phyloP scores from a whole-genome alignment of 2,329 filamentous ascomycete genomes.

The Fusarium staphyleae region DNA sequence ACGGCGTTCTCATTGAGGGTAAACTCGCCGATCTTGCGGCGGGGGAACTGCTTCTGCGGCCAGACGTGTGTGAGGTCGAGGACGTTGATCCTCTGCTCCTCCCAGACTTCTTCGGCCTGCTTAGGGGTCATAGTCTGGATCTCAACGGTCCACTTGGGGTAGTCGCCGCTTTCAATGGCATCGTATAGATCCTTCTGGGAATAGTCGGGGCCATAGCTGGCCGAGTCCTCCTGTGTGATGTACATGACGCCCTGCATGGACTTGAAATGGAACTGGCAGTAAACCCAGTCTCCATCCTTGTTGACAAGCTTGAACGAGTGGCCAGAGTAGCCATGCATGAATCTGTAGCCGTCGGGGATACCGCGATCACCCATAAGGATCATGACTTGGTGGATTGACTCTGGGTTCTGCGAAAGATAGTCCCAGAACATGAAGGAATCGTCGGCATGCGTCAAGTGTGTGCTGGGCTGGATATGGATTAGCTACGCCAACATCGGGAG shows the following conservation, averaged over 20 bases:
- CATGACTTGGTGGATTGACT: slow-evolving; percentile 65
- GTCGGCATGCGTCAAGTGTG: slow-evolving; percentile 60
- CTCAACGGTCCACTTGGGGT: slow-evolving; percentile 62
- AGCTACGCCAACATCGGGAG: too few species aligned
- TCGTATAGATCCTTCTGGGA: slow-evolving; percentile 33
- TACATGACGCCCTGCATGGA: slow-evolving; percentile 27
- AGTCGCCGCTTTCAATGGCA: slow-evolving; percentile 44
- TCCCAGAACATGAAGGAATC: slow-evolving; percentile 47
- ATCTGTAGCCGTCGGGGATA: slow-evolving; percentile 60
- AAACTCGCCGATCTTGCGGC: slow-evolving; percentile 64
- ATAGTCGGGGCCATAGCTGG: slow-evolving; percentile 11
- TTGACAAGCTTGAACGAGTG: slow-evolving; percentile 19
- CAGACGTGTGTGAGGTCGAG: slow-evolving; percentile 70
- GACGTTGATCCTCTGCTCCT: slow-evolving; percentile 55
- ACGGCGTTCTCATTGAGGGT: slow-evolving; percentile 70
- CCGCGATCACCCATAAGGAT: slow-evolving; percentile 64
- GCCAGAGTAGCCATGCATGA: slow-evolving; percentile 15
- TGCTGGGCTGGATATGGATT: slow-evolving; percentile 49
- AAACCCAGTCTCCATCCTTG: slow-evolving; percentile 17
- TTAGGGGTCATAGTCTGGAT: slow-evolving; percentile 51
- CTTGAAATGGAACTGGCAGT: slow-evolving; percentile 22
- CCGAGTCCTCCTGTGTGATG: slow-evolving; percentile 19
- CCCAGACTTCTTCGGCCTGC: slow-evolving; percentile 35
- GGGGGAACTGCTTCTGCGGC: slow-evolving; percentile 26
- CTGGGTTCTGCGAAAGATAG: slow-evolving; percentile 65